These are phyloP conservation scores for Fraxinus paxiana DNA, from an alignment of 305 asterid species.

Conservation along the genomic window DNA sequence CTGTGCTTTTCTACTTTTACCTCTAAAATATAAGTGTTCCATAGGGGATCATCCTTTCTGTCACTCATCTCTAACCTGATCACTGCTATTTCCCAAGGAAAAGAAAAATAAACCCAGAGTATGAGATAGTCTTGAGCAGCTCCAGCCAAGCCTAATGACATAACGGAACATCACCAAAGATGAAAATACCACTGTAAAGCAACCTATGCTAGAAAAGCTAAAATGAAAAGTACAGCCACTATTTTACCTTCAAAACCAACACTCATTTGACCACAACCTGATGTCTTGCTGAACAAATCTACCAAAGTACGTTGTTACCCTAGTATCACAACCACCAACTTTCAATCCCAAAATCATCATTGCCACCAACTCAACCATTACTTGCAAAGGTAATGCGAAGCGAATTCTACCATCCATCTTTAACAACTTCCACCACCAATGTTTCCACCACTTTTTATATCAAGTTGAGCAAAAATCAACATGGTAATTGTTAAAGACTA, in stretches of 20 bases:
- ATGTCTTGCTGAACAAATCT: neutral
- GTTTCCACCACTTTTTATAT: neutral
- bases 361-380: neutral
- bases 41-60: neutral
- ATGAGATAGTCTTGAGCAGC: neutral
- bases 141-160: neutral
- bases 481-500: no score
- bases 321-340: neutral
- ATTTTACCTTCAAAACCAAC: neutral
- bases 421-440: neutral
- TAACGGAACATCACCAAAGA: neutral
- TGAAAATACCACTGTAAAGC: neutral
- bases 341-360: neutral
- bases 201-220: neutral
- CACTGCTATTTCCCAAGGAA: neutral
- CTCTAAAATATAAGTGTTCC: neutral
- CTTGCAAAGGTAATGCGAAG: neutral
- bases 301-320: neutral
- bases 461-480: neutral
- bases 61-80: neutral
- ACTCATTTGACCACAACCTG: neutral
- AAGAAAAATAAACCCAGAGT: neutral
- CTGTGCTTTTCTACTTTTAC: neutral
- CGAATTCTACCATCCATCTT: neutral
- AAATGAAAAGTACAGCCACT: neutral